Base-by-base conservation (phyloP, 2,329 filamentous ascomycete species). In the Stemphylium lycopersici region DNA sequence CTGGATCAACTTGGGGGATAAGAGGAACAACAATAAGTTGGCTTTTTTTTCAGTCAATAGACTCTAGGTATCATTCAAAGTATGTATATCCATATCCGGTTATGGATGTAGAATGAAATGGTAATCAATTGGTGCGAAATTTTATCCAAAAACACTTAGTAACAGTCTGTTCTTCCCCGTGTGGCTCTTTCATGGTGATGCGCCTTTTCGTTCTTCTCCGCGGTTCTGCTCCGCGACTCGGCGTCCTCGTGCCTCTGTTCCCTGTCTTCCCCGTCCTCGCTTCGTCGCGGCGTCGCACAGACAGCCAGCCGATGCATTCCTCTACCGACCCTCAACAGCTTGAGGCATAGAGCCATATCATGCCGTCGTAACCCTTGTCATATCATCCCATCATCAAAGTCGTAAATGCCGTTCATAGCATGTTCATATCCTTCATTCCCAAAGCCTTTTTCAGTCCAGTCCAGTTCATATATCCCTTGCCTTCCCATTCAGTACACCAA, bases 401-500 rank as follows among this genome's bases (percentile, higher is more conserved):
- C 36, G 20, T 20, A 4, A 10, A 22, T 20, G 16, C 13, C 36
- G 36, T 38, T 20, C 13, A 15, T 36, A 36, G 6, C 13, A 6
- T 15, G 33, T 16, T 36, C 13, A 6, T 36, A 16, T 41, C 22
- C 22, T 22, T 7, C 20, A 6, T 38, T 22, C 8, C 20, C 36
- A 12, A 20, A 20, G 4, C 16, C 6, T 24, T 6, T 6, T 24
- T 4, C 6, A 6, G 4, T 24, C 20, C 20, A n/a, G n/a, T 38
- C n/a, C 20, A 38, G 36, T 38, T n/a, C 13, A 8, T 16, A 36
- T 10, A 20, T 20, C 5, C 16, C n/a, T 12, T 5, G 22, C 18
- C 40, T 29, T 6, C 22, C 2, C 22, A 6, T 24, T 43, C 46
- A 52, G 48, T 55, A 55, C 18, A 52, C 33, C 31, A 52, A 15